Evolutionary conservation across 2,329 filamentous ascomycete genomes (phyloP), one percentile per base, ranked within the genome.

Genomic region (Penicillium palitans): DNA sequence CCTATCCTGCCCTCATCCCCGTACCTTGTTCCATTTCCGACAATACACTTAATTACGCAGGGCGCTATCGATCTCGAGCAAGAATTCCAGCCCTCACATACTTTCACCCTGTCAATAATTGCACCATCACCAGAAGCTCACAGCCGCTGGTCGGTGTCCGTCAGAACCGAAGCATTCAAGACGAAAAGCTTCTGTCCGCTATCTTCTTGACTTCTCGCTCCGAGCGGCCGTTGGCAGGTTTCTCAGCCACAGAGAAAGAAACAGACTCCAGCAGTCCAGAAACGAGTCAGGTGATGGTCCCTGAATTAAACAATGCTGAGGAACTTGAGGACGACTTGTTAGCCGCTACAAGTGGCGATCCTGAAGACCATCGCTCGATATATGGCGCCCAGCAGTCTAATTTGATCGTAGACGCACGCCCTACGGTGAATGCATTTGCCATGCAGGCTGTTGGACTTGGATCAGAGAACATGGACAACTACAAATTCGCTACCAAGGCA

Each of bases 381-480:
- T 98, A 96, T 66, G 95, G 95, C 27, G 93, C 93, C 13, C 93
- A 97, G 67, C 91, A 97, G 72, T 87, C 87, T 62, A 99, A 98
- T 70, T 79, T 98, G 59, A 99, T 99, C 66, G 92, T 99, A 45
- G 95, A 99, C 78, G 95, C 95, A 45, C 87, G 95, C 46, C 95
- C 95, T 17, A 95, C 89, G 4, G 88, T 99, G 66, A 99, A 99
- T 73, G 95, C 95, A 21, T 87, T 93, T 66, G 92, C 92, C 7
- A 98, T 97, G 84, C 93, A 97, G 73, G 90, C 93, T 4, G 87
- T 93, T 63, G 95, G 95, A 7, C 87, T 93, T 73, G 95, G 95
- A 2, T 96, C 93, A 0, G 95, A 99, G 76, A 96, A 97, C 69
- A 97, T 98, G 90, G 91, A 96, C 64, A 90, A 96, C 75, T 99